Percentiles rank a stretch among this genome's conserved stretches.
phyloP scores from a whole-genome alignment of 495 filamentous ascomycete genomes.

The Saxophila tyrrhenica region DNA sequence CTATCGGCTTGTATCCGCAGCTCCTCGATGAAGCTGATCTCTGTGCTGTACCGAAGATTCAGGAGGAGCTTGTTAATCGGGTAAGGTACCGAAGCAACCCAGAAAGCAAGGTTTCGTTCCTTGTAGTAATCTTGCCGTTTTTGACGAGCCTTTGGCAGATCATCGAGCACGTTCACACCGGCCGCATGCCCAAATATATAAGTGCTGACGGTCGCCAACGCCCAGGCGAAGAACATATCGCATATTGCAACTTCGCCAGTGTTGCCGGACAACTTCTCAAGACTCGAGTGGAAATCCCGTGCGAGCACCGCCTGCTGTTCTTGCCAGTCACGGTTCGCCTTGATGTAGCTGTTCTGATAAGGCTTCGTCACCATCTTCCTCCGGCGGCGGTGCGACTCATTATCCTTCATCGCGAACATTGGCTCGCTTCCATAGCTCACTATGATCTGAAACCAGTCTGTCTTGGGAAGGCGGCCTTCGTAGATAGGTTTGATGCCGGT shows the following conservation, averaged over 20 bases:
- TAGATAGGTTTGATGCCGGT: slow-evolving; percentile 55
- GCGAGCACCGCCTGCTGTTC: not conserved
- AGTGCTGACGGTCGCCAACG: not conserved
- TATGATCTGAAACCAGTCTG: slow-evolving; percentile 48
- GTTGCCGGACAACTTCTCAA: not conserved
- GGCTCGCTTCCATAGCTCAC: not conserved
- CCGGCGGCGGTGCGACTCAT: not conserved
- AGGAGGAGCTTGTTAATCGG: too few relatives aligned
- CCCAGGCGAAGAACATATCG: not conserved
- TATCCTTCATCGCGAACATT: not conserved
- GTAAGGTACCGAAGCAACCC: too few relatives aligned
- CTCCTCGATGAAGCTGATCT: not conserved
- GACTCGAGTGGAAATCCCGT: not conserved
- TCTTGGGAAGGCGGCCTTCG: slow-evolving; percentile 62
- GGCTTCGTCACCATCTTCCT: not conserved
- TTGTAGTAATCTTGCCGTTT: not conserved
- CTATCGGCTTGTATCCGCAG: not conserved
- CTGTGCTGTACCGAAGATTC: not conserved
- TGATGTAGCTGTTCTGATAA: not conserved
- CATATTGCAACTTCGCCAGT: not conserved
- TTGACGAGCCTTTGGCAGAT: not conserved
- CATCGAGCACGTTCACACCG: not conserved
- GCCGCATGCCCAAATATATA: not conserved
- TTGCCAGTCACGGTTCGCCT: not conserved
- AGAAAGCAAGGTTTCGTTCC: too few relatives aligned